Evolutionary conservation across 2,329 filamentous ascomycete genomes (phyloP).

Genomic region (Colletotrichum sp.): DNA sequence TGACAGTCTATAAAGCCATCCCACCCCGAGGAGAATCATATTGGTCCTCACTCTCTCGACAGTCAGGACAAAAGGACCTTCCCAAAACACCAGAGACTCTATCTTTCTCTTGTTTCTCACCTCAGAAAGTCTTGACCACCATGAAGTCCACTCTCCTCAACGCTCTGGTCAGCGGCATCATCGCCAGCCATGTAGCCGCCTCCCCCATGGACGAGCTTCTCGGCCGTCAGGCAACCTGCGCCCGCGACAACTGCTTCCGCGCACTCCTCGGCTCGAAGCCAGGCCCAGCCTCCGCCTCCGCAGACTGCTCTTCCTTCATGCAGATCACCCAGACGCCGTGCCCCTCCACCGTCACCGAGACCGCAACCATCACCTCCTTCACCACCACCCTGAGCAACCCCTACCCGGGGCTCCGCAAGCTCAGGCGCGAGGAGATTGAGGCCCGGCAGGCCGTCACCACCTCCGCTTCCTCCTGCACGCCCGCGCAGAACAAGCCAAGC

Average conservation of each 20-base stretch:
- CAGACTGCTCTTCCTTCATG: conserved; percentile 1
- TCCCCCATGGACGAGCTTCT: conserved; percentile 1
- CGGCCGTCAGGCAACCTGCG: neutral
- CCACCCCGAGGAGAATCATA: neutral
- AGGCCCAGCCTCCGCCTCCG: neutral
- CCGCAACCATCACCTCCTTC: neutral
- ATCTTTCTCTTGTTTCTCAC: neutral
- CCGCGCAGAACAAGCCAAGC: neutral
- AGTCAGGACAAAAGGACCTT: neutral
- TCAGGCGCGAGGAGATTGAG: neutral
- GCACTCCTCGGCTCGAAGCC: neutral
- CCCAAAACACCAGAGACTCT: neutral
- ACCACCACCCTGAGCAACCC: conserved; percentile 1
- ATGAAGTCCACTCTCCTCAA: neutral
- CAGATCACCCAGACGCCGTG: neutral
- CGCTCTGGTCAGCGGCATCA: neutral
- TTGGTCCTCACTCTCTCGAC: neutral
- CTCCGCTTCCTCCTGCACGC: neutral
- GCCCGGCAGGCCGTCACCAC: neutral
- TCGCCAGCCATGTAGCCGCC: neutral
- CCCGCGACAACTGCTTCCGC: conserved; percentile 8
- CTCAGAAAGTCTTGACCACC: neutral
- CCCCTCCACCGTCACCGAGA: neutral
- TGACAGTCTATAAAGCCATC: neutral
- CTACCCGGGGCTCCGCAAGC: neutral